Evolutionary conservation across 1,284 basidiomycete genomes (phyloP), one percentile per base, ranked within the genome.

Genomic region (Hymenochaete sp.): DNA sequence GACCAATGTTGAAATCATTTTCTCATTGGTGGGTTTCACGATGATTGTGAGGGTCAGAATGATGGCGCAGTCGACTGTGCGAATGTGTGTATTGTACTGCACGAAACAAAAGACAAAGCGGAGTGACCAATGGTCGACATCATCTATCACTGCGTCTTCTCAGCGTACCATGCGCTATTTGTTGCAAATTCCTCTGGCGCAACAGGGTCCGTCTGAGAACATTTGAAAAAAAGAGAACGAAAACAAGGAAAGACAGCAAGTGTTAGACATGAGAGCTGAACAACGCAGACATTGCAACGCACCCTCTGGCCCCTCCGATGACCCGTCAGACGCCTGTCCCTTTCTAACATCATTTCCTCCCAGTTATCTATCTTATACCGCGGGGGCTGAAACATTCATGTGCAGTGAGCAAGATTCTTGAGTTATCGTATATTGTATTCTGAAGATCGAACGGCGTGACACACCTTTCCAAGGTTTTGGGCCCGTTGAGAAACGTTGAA

Each of bases 331-430:
- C 87, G 71, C 59, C 75, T 71, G 67, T 97, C 93, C 49, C 92
- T 72, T 58, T 82, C 78, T 83, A 95, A 90, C 90, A 97, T 90
- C 85, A 90, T 89, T 45, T 86, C 74, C 53, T 97, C 92, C 91
- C 91, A 96, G 25, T 73, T 65, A 58, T 96, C 93, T 31, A 93
- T 61, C 48, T 77, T 73, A 61, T 93, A 91, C 46, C 93, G 76
- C 32, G 84, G 73, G 44, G 87, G 82, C 93, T 96, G 49, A 9
- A 47, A 41, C 29, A 45, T 38, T n/a, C 26, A 13, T 9, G 25
- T 25, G 16, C 33, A 18, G 22, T n/a, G 6, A 13, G 32, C 2
- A 46, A n/a, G n/a, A n/a, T n/a, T n/a, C n/a, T n/a, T n/a, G n/a
- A n/a, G n/a, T n/a, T n/a, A n/a, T n/a, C n/a, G n/a, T n/a, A n/a